Conservation (phyloP, 2,329 filamentous ascomycete species). For the Cladophialophora yegresii region DNA sequence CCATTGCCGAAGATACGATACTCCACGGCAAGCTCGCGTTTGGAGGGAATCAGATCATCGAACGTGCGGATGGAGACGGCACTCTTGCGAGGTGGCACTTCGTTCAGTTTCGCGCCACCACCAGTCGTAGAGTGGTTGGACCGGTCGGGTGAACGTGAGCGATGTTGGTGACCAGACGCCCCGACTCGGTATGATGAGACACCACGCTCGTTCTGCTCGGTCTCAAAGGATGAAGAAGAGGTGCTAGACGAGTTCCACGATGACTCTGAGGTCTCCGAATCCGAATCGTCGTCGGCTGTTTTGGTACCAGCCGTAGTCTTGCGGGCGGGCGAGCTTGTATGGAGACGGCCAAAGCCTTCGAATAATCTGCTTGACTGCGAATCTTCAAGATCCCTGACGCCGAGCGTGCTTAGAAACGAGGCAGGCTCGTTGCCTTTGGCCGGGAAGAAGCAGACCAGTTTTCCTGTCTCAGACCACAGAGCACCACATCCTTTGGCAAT, state of each 20-base stretch:
- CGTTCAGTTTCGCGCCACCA: constrained; percentile 52
- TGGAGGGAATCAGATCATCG: constrained; percentile 72
- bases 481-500: constrained; percentile 62
- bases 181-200: constrained; percentile 44
- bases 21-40: constrained; percentile 70
- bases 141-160: constrained; percentile 52
- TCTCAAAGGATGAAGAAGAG: constrained; percentile 50
- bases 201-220: constrained; percentile 51
- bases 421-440: constrained; percentile 54
- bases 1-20: constrained; percentile 85
- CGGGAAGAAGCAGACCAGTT: constrained; percentile 61
- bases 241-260: constrained; percentile 64
- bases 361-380: constrained; percentile 58
- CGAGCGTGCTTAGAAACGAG: constrained; percentile 52
- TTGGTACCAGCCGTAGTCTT: constrained; percentile 50
- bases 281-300: constrained; percentile 44
- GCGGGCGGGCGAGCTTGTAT: constrained; percentile 54
- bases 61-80: constrained; percentile 69
- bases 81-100: constrained; percentile 58
- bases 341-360: constrained; percentile 64
- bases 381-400: constrained; percentile 53
- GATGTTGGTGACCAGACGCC: constrained; percentile 49
- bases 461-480: constrained; percentile 59
- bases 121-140: constrained; percentile 58
- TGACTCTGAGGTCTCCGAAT: constrained; percentile 51